Percentiles rank a stretch among this genome's conserved stretches.
Evolutionary conservation across 1,139 yeast genomes (phyloP).

Genomic region (Kurtzmaniella quercitrusa): DNA sequence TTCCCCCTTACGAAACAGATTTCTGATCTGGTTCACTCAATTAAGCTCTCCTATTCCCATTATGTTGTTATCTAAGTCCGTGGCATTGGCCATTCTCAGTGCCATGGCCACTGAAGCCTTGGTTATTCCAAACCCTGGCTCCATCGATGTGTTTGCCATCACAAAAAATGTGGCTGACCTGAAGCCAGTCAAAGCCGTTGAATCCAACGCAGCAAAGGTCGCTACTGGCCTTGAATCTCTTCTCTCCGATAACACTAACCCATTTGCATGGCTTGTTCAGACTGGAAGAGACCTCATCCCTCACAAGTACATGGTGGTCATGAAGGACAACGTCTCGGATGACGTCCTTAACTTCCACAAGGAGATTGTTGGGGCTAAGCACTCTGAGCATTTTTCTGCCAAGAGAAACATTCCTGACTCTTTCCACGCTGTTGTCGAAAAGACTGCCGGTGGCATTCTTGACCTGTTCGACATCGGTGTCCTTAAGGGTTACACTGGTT

Average conservation of each 20-base stretch:
- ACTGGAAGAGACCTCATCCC: constrained; percentile 53
- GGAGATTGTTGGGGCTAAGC: constrained; percentile 53
- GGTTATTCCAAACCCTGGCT: constrained; percentile 53
- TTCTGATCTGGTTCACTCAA: not conserved
- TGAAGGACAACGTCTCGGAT: constrained; percentile 55
- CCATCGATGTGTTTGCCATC: constrained; percentile 34
- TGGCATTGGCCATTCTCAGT: constrained; percentile 51
- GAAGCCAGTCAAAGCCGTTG: constrained; percentile 3
- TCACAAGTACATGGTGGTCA: constrained; percentile 70
- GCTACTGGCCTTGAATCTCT: constrained; percentile 12
- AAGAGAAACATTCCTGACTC: constrained; percentile 26
- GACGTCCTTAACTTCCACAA: constrained; percentile 59
- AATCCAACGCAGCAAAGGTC: constrained; percentile 11
- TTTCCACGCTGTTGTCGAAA: constrained; percentile 35
- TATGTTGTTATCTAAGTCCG: constrained; percentile 47
- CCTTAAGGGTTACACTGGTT: constrained; percentile 68
- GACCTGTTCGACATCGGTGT: constrained; percentile 62
- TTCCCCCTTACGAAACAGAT: not conserved
- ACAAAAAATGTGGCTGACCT: constrained; percentile 6
- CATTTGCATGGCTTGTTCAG: constrained; percentile 20
- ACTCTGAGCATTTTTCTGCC: constrained; percentile 33
- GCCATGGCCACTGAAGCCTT: constrained; percentile 61
- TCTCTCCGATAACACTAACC: constrained; percentile 13
- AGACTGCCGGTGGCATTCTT: constrained; percentile 54
- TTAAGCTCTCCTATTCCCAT: constrained; percentile 1